phyloP scores from a whole-genome alignment of 257 asterid genomes.

The Lavandula angustifolia region DNA sequence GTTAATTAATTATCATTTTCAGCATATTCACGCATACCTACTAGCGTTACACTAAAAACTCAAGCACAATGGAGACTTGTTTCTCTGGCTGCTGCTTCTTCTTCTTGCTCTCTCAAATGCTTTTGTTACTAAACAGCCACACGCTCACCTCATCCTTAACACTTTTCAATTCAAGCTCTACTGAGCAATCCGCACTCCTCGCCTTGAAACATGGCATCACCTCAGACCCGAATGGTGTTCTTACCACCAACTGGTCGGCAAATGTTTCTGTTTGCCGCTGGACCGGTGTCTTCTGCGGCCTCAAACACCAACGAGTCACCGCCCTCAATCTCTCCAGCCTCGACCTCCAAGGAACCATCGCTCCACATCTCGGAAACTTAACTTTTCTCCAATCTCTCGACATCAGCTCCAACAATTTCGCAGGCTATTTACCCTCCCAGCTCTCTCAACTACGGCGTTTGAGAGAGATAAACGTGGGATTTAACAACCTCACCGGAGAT shows the following conservation, averaged over 20 bases:
- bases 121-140: neutral
- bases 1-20: too few species aligned
- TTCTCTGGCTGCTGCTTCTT: too few species aligned
- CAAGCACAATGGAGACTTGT: too few species aligned
- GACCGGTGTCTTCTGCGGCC: conserved; percentile 42
- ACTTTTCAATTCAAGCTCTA: neutral
- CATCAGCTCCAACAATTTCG: conserved; percentile 25
- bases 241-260: conserved; percentile 6
- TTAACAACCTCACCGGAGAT: conserved; percentile 15
- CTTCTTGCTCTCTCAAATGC: neutral
- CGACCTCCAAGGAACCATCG: conserved; percentile 22
- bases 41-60: too few species aligned
- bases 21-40: too few species aligned
- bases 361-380: conserved; percentile 25
- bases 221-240: neutral
- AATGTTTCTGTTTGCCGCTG: conserved; percentile 16
- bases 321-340: conserved; percentile 30
- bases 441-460: neutral
- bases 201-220: conserved; percentile 10
- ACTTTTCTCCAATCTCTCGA: conserved; percentile 19
- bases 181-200: neutral
- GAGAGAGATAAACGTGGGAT: neutral
- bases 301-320: conserved; percentile 21
- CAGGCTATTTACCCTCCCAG: neutral
- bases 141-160: neutral